phyloP scores from a whole-genome alignment of 768 basidiomycete genomes.

The Lentinula sp. region DNA sequence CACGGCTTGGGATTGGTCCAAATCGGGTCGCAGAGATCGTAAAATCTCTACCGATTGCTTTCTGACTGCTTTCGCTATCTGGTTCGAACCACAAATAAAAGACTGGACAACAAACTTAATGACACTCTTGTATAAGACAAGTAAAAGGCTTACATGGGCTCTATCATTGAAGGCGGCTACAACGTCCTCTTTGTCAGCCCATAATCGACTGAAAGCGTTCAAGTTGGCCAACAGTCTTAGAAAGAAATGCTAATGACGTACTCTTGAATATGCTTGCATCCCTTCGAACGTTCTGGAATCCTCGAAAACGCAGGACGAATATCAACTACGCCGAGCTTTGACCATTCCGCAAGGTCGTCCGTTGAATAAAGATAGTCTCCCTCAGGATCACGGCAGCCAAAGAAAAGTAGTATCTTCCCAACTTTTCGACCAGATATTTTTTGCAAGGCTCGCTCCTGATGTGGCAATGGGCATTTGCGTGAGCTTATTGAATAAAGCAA shows the following conservation, averaged over 20 bases:
- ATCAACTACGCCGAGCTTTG: constrained; percentile 33
- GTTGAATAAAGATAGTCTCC: constrained; percentile 38
- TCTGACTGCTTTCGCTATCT: constrained; percentile 33
- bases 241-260: constrained; percentile 13
- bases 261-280: constrained; percentile 35
- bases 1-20: constrained; percentile 21
- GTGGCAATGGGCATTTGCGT: not conserved
- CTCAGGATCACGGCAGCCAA: constrained; percentile 36
- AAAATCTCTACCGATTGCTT: constrained; percentile 29
- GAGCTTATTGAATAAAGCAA: not conserved
- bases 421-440: constrained; percentile 35
- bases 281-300: constrained; percentile 19
- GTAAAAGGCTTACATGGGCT: constrained; percentile 24
- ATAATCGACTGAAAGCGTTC: constrained; percentile 26
- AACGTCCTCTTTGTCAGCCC: constrained; percentile 34
- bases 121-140: not conserved
- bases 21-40: constrained; percentile 13
- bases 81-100: constrained; percentile 37
- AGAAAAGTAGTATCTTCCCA: constrained; percentile 36
- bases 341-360: constrained; percentile 37
- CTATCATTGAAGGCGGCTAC: constrained; percentile 21
- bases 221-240: too few species aligned
- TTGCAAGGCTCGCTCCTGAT: constrained; percentile 38
- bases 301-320: constrained; percentile 38
- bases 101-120: constrained; percentile 18